Conservation (phyloP, 768 basidiomycete genomes). For the Naematelia encephala region DNA sequence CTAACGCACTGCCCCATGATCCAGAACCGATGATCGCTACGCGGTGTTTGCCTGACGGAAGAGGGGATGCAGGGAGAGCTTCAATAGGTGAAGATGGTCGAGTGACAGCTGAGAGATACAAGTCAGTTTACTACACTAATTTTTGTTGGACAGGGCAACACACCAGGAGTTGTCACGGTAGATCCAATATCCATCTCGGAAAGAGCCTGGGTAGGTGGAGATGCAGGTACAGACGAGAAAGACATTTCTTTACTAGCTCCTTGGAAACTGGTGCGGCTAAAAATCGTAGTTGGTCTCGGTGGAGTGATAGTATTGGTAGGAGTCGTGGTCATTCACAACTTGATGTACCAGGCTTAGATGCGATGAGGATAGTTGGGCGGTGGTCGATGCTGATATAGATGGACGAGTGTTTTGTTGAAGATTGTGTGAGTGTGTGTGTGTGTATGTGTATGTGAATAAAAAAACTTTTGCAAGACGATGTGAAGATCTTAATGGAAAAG, state of each 20-base stretch:
- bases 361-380: not conserved
- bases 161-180: not conserved
- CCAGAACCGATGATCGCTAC: constrained; percentile 51
- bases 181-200: constrained; percentile 10
- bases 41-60: constrained; percentile 46
- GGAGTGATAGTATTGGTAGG: not conserved
- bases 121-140: not conserved
- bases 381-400: too few relatives aligned
- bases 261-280: not conserved
- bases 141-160: not conserved
- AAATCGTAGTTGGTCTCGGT: constrained; percentile 2
- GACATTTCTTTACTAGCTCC: not conserved
- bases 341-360: not conserved
- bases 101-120: constrained; percentile 45
- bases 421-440: too few relatives aligned
- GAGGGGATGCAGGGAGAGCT: constrained; percentile 42
- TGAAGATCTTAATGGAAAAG: too few relatives aligned
- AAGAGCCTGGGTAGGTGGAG: not conserved
- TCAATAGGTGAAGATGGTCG: constrained; percentile 47
- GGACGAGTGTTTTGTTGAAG: too few relatives aligned
- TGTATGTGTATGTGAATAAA: too few relatives aligned
- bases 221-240: constrained; percentile 10
- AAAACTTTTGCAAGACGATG: too few relatives aligned
- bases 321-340: not conserved
- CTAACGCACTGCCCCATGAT: constrained; percentile 53